These are phyloP conservation scores for Daedalea quercina DNA, from an alignment of 768 basidiomycete species.

Conservation along the genomic window DNA sequence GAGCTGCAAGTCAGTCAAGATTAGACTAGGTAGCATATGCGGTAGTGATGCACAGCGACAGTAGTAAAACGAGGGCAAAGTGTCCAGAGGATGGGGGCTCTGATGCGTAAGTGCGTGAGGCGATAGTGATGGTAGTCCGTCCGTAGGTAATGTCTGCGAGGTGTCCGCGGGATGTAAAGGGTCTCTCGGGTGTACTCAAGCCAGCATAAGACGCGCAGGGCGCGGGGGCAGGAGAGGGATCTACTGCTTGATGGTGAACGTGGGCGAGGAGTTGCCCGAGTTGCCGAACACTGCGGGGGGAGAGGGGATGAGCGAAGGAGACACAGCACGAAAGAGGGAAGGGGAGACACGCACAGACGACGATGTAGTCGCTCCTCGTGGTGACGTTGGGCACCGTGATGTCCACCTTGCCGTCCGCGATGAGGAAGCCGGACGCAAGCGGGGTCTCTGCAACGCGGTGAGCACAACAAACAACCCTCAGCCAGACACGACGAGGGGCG, in stretches of 20 bases:
- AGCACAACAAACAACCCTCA: background rate
- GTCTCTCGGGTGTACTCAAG: no score
- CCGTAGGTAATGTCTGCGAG: background rate
- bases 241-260: conserved; percentile 26
- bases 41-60: no score
- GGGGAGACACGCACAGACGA: conserved; percentile 32
- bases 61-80: no score
- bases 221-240: no score
- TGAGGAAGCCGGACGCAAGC: conserved; percentile 34
- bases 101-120: no score
- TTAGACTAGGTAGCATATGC: no score
- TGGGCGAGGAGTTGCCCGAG: conserved; percentile 31
- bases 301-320: background rate
- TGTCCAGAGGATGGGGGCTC: no score
- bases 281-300: conserved; percentile 37
- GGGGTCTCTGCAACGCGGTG: conserved; percentile 30
- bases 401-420: conserved; percentile 30
- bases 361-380: conserved; percentile 34
- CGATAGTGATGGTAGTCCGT: background rate
- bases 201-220: no score
- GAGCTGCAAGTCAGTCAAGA: no score
- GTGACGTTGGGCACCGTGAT: conserved; percentile 34
- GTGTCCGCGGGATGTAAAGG: background rate
- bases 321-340: no score
- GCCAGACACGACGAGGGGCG: background rate